Percentiles rank a stretch among this genome's conserved stretches.
Evolutionary conservation across 2,329 filamentous ascomycete species (phyloP).

Genomic region (Stagonosporopsis tanaceti): DNA sequence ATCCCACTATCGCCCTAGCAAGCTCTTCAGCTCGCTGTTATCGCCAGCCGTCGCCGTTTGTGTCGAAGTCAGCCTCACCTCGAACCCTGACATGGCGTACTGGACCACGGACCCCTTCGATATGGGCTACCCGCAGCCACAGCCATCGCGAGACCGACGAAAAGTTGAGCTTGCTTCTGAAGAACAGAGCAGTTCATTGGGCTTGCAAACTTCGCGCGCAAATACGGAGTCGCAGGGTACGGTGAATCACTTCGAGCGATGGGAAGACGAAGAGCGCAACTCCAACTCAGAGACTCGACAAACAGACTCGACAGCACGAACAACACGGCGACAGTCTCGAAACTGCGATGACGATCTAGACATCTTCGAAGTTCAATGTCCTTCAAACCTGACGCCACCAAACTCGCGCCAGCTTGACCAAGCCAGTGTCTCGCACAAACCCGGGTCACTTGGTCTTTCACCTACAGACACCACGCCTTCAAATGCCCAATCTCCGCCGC

Average conservation of each 20-base stretch:
- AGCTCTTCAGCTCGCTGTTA: slow-evolving; percentile 3
- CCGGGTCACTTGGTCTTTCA: neutral
- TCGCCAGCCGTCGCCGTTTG: neutral
- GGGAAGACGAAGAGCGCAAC: neutral
- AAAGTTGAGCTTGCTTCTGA: neutral
- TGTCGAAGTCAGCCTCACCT: neutral
- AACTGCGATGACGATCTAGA: neutral
- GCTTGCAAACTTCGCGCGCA: neutral
- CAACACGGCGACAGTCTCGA: neutral
- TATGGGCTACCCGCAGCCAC: neutral
- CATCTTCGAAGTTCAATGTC: slow-evolving; percentile 3
- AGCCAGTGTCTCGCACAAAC: neutral
- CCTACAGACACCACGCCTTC: neutral
- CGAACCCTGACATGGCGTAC: neutral
- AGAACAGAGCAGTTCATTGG: neutral
- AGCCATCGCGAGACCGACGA: neutral
- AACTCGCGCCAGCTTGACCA: neutral
- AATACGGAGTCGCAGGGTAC: neutral
- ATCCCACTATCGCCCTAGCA: slow-evolving; percentile 3
- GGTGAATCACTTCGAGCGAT: neutral
- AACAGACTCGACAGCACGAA: neutral
- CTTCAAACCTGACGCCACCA: neutral
- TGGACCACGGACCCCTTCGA: slow-evolving; percentile 1
- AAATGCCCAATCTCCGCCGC: neutral
- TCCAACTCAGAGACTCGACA: neutral